Evolutionary conservation across 441 rosid genomes (phyloP), one percentile per base, ranked within the genome.

Genomic region (Adansonia gregorii): DNA sequence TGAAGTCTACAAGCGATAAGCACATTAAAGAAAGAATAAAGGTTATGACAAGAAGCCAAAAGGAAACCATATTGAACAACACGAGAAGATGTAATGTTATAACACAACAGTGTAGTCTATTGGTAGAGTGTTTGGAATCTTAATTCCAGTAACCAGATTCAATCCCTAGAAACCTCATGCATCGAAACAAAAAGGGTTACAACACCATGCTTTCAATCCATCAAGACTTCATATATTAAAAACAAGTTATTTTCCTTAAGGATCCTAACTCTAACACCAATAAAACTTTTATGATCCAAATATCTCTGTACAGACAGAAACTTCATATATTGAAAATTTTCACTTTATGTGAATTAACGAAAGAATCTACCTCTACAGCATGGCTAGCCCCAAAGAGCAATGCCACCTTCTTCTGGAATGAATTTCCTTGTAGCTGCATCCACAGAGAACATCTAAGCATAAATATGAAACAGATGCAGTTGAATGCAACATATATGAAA

Each of bases 351-450:
- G 59, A 71, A 77, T 67, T 64, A 75, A 75, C 55, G 51, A 49
- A 76, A 77, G 20, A 66, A 84, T 78, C 87, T 89, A 94, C 99
- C 97, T 96, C 99, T n/a, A 74, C 87, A 72, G 75, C 89, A 63
- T 90, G 94, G 80, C 87, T 87, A 58, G 87, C 76, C 70, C 99
- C 99, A 82, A 97, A 89, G 72, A 97, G 87, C 76, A 94, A 77
- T 0, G 97, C 94, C 56, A 84, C 92, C 83, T 94, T 97, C 88
- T 97, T 97, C 85, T 91, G 99, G 89, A 94, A 97, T 55, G 99
- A 97, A 86, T 97, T 97, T 81, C 99, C 99, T 76, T 80, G 96
- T 67, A 85, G 92, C 99, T 97, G 92, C 31, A 76, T 69, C 58
- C 75, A 58, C 68, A 49, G 39, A 77, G 46, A 69, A 54, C 10